Percentiles rank a stretch among this genome's conserved stretches.
Conservation (phyloP, 1,139 yeast genomes). For the Taphrina flavorubra region DNA sequence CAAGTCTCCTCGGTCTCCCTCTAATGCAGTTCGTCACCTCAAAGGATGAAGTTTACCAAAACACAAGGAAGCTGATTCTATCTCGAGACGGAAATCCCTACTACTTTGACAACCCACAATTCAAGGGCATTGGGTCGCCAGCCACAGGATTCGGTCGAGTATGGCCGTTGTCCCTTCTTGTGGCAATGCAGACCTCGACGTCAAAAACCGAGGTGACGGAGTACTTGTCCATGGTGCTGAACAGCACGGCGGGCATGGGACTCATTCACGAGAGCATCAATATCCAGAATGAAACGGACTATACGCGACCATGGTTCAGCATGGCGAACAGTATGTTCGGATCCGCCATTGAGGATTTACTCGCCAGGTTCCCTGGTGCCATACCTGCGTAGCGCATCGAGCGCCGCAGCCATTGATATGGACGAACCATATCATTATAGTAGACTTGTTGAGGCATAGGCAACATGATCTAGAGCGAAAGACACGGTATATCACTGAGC, state of each 20-base stretch:
- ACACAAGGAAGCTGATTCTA: conserved; percentile 77
- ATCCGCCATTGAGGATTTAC: conserved; percentile 76
- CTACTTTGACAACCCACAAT: conserved; percentile 68
- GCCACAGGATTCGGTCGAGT: conserved; percentile 81
- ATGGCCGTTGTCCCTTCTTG: conserved; percentile 87
- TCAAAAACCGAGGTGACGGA: conserved; percentile 69
- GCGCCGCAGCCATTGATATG: neutral
- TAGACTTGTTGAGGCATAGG: too few species aligned
- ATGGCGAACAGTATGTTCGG: conserved; percentile 95
- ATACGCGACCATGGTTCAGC: conserved; percentile 60
- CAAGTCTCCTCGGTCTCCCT: conserved; percentile 79
- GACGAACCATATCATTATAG: too few species aligned
- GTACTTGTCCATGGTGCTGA: conserved; percentile 61
- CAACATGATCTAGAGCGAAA: neutral
- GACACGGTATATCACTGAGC: too few species aligned
- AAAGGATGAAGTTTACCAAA: conserved; percentile 68
- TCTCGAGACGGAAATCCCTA: conserved; percentile 72
- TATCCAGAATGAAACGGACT: conserved; percentile 60
- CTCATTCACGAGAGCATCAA: conserved; percentile 83
- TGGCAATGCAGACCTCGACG: conserved; percentile 74
- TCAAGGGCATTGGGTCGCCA: conserved; percentile 88
- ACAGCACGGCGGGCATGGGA: conserved; percentile 73
- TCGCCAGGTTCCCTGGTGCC: conserved; percentile 54
- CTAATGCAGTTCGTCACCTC: conserved; percentile 69
- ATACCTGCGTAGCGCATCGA: neutral